These are phyloP conservation scores for Madurella fahalii DNA, from an alignment of 2,329 filamentous ascomycete genomes.

Conservation along the genomic window DNA sequence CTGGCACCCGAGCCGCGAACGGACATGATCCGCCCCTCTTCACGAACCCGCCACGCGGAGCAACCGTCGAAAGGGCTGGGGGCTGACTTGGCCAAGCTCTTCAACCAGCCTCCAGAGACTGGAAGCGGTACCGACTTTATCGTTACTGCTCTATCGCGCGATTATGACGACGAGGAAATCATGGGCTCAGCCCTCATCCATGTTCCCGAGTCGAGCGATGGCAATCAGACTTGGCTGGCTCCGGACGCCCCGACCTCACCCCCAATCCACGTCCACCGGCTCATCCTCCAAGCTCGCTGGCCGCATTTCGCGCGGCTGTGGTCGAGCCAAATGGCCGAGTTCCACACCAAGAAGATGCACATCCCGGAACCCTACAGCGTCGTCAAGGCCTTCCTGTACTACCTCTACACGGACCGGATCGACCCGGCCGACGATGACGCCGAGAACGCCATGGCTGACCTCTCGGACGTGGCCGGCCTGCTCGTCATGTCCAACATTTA, in stretches of 20 bases:
- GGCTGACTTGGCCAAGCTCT: conserved; percentile 77
- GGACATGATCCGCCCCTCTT: conserved; percentile 45
- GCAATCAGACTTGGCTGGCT: conserved; percentile 54
- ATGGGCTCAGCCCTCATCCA: conserved; percentile 49
- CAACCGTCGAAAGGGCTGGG: conserved; percentile 68
- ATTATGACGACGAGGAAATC: conserved; percentile 64
- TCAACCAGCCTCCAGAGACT: conserved; percentile 78
- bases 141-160: conserved; percentile 82
- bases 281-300: conserved; percentile 93
- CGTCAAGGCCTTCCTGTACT: conserved; percentile 91
- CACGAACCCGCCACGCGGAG: conserved; percentile 45
- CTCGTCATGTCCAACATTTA: conserved; percentile 98
- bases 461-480: conserved; percentile 86
- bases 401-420: conserved; percentile 95
- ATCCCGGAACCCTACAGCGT: conserved; percentile 94
- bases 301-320: conserved; percentile 93
- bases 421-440: conserved; percentile 46
- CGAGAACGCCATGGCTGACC: conserved; percentile 61
- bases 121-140: conserved; percentile 88
- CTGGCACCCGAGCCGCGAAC: conserved; percentile 52
- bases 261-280: conserved; percentile 90
- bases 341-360: conserved; percentile 95
- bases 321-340: conserved; percentile 92
- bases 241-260: conserved; percentile 64
- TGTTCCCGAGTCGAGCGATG: conserved; percentile 37